Percentiles rank a stretch among this genome's conserved stretches.
phyloP scores from a whole-genome alignment of 371 early-diverging fungal genomes.

The Phascolomyces articulosus region DNA sequence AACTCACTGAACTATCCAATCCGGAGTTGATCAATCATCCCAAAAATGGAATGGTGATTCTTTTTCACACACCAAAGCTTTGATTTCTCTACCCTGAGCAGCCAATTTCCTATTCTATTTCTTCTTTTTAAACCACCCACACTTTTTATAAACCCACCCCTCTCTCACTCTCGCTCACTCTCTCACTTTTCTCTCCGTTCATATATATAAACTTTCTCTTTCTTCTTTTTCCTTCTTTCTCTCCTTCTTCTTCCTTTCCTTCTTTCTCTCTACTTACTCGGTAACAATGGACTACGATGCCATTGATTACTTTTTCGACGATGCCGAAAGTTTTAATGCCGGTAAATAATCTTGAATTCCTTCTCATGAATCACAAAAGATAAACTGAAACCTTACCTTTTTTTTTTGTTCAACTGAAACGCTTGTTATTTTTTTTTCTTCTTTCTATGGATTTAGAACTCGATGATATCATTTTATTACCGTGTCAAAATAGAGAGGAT shows the following conservation, averaged over 20 bases:
- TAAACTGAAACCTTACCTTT: not conserved
- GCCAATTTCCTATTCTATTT: no score
- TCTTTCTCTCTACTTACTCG: not conserved
- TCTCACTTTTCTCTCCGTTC: not conserved
- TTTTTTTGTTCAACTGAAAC: not conserved
- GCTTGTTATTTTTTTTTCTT: not conserved
- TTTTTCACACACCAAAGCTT: no score
- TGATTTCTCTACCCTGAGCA: no score
- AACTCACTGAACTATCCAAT: no score
- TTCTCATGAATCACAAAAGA: not conserved
- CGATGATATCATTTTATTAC: conserved; percentile 46
- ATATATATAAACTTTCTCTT: no score
- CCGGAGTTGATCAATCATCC: no score
- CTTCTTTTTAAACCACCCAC: no score
- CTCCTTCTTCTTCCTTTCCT: conserved; percentile 9
- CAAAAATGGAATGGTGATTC: no score
- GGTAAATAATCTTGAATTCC: conserved; percentile 26
- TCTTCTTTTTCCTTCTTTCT: not conserved
- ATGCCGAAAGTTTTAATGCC: conserved; percentile 48
- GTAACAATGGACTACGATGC: conserved; percentile 28
- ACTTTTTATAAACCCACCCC: no score
- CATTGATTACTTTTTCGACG: conserved; percentile 52
- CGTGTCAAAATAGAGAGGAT: conserved; percentile 35
- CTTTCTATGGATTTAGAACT: conserved; percentile 37
- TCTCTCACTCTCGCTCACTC: not conserved